Conservation (phyloP, 2,329 filamentous ascomycete species). For the Tolypocladium ophioglossoides region DNA sequence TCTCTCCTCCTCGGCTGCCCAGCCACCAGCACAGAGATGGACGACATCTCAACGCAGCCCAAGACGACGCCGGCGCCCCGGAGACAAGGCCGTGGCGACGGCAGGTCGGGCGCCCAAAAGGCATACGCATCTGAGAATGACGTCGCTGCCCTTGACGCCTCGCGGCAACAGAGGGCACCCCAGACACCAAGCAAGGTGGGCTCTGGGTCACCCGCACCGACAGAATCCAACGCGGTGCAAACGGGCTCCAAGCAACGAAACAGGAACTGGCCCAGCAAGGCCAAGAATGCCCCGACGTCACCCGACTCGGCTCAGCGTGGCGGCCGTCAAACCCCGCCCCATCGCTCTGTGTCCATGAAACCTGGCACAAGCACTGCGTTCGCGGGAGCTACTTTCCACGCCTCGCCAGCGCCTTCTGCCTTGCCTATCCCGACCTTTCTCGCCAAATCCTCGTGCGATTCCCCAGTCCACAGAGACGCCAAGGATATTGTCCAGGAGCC, state of each 20-base stretch:
- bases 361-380: conserved; percentile 51
- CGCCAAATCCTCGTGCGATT: conserved; percentile 63
- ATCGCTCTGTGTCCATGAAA: conserved; percentile 31
- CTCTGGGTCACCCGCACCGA: conserved; percentile 23
- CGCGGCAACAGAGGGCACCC: conserved; percentile 23
- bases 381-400: conserved; percentile 89
- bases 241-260: conserved; percentile 17
- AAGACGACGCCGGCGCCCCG: conserved; percentile 25
- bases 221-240: conserved; percentile 12
- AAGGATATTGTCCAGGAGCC: conserved; percentile 28
- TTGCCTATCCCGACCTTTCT: conserved; percentile 84
- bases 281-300: conserved; percentile 23
- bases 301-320: conserved; percentile 27
- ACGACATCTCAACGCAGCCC: conserved; percentile 19
- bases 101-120: conserved; percentile 33
- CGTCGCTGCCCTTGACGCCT: conserved; percentile 17
- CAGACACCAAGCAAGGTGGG: conserved; percentile 37
- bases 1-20: neutral
- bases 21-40: conserved; percentile 15
- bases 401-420: conserved; percentile 82
- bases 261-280: conserved; percentile 19
- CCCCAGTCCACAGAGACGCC: conserved; percentile 30
- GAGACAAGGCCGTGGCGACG: conserved; percentile 29
- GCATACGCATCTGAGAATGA: conserved; percentile 53
- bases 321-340: conserved; percentile 31